Percentiles rank a stretch among this genome's conserved stretches.
Evolutionary conservation across 2,329 filamentous ascomycete species (phyloP).

Genomic region (Fusarium sulawesiense): DNA sequence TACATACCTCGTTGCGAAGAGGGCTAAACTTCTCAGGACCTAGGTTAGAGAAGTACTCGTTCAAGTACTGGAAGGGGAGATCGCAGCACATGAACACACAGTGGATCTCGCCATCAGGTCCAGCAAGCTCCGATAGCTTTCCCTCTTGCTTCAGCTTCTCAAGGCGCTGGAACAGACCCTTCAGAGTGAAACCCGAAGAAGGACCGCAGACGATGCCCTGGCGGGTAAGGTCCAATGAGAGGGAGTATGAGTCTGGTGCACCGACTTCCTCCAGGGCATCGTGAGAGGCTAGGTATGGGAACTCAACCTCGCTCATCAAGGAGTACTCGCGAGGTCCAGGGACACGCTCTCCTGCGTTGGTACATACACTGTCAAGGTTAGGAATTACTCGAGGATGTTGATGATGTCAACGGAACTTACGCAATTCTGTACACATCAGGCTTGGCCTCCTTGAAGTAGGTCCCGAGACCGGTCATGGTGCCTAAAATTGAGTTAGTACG

Average conservation of each 20-base stretch:
- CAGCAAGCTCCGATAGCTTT: slow-evolving; percentile 58
- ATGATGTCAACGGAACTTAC: slow-evolving; percentile 29
- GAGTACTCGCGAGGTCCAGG: slow-evolving; percentile 67
- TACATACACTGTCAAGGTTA: slow-evolving; percentile 61
- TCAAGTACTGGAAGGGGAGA: slow-evolving; percentile 70
- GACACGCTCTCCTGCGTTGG: slow-evolving; percentile 65
- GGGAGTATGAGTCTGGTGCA: slow-evolving; percentile 63
- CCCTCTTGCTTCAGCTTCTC: slow-evolving; percentile 59
- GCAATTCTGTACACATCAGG: slow-evolving; percentile 58
- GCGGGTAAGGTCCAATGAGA: slow-evolving; percentile 66
- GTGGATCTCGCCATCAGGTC: slow-evolving; percentile 59
- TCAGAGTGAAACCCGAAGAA: slow-evolving; percentile 68
- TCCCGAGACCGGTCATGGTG: slow-evolving; percentile 62
- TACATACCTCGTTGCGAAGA: slow-evolving; percentile 56
- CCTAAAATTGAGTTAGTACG: slow-evolving; percentile 41
- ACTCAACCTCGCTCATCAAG: slow-evolving; percentile 63
- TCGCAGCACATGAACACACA: slow-evolving; percentile 72
- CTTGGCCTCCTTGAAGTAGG: slow-evolving; percentile 63
- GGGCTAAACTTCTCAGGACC: slow-evolving; percentile 60
- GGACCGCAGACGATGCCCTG: slow-evolving; percentile 71
- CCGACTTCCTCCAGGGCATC: slow-evolving; percentile 67
- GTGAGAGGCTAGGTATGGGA: slow-evolving; percentile 66
- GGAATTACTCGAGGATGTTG: not conserved
- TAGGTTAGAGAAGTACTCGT: slow-evolving; percentile 68
- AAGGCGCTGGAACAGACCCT: slow-evolving; percentile 62